A percentile compares a stretch with the other conserved stretches of the same genome.
These are phyloP conservation scores for Penicillium simplicissimum DNA, from an alignment of 495 filamentous ascomycete species.

Conservation along the genomic window DNA sequence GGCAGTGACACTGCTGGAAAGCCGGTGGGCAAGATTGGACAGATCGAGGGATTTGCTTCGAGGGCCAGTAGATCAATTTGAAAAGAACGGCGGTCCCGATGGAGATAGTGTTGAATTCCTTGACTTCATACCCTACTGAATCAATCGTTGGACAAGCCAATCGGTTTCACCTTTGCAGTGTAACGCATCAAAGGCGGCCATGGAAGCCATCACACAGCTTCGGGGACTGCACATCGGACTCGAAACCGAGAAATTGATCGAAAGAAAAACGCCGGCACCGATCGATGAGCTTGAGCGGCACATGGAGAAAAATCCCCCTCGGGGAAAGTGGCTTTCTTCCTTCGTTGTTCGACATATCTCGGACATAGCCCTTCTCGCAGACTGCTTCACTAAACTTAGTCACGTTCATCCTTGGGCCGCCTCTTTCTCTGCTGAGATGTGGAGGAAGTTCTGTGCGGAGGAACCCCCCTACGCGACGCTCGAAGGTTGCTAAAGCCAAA, in stretches of 20 bases:
- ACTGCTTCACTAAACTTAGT: neutral
- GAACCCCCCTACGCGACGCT: neutral
- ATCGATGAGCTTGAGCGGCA: neutral
- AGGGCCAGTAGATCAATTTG: neutral
- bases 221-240: neutral
- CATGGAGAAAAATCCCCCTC: neutral
- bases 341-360: neutral
- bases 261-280: neutral
- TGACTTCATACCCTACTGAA: slow-evolving; percentile 19
- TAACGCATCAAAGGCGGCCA: neutral
- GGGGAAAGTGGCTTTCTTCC: neutral
- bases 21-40: slow-evolving; percentile 6
- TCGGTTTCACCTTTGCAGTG: neutral
- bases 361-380: neutral
- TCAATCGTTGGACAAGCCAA: neutral
- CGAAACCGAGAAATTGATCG: neutral
- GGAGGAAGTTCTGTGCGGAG: neutral
- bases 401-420: neutral
- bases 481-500: neutral
- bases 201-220: neutral
- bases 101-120: neutral
- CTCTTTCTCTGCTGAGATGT: neutral
- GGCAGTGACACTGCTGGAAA: slow-evolving; percentile 16
- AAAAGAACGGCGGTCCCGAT: neutral
- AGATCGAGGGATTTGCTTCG: neutral